Evolutionary conservation across 192 early-diverging fungal species (phyloP).

Genomic region (Entomortierella lignicola): DNA sequence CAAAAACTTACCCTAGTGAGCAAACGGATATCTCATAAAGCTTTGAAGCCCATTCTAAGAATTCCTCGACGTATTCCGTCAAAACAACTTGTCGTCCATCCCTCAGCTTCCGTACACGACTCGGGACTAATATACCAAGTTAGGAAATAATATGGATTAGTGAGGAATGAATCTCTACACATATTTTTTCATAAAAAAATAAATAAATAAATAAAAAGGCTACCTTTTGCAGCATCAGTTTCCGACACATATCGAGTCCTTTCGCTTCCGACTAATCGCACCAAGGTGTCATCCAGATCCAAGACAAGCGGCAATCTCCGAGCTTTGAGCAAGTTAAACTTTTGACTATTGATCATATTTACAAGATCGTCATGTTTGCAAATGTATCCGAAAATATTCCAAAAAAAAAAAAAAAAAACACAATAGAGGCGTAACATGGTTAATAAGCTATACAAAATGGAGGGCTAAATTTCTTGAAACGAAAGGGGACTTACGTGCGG

Average conservation of each 20-base stretch:
- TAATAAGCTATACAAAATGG: too few relatives aligned
- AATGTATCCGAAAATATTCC: conserved; percentile 75
- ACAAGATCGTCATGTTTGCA: conserved; percentile 65
- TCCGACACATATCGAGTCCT: conserved; percentile 72
- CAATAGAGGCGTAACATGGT: too few relatives aligned
- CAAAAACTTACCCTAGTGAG: conserved; percentile 67
- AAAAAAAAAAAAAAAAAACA: conserved; percentile 15
- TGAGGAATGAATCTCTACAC: neutral
- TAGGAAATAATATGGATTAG: neutral
- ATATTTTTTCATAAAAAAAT: too few relatives aligned
- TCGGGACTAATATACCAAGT: conserved; percentile 68
- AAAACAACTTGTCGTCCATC: conserved; percentile 75
- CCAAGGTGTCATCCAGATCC: conserved; percentile 83
- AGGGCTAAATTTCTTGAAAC: too few relatives aligned
- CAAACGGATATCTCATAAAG: conserved; percentile 81
- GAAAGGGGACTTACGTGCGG: conserved; percentile 58
- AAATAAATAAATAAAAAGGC: neutral
- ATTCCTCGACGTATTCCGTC: conserved; percentile 74
- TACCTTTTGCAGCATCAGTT: conserved; percentile 41
- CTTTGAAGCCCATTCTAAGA: conserved; percentile 76
- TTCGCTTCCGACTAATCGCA: conserved; percentile 73
- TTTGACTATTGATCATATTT: conserved; percentile 65
- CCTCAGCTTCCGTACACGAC: conserved; percentile 66
- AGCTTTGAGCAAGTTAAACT: conserved; percentile 56
- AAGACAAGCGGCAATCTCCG: conserved; percentile 77